A percentile compares a stretch with the other conserved stretches of the same genome.
Evolutionary conservation across 768 basidiomycete species (phyloP).

Genomic region (Tulasnella sp.): DNA sequence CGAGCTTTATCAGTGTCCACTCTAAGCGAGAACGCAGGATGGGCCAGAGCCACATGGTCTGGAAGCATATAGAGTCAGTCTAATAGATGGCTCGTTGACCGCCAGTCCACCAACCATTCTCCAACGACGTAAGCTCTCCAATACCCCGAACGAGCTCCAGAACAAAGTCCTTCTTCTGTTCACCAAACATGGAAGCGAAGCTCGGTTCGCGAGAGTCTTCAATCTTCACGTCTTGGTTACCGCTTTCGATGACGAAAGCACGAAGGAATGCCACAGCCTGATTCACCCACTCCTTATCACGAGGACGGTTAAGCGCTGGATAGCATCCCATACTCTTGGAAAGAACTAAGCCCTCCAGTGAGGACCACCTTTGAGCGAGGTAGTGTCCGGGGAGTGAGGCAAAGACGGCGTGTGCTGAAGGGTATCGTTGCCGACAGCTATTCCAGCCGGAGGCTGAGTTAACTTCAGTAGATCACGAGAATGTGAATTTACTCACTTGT

Average conservation of each 20-base stretch:
- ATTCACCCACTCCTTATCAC: constrained; percentile 71
- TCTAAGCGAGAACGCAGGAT: constrained; percentile 51
- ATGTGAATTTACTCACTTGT: constrained; percentile 49
- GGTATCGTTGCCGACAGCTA: constrained; percentile 57
- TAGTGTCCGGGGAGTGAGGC: constrained; percentile 79
- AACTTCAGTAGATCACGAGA: not conserved
- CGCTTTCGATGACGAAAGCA: constrained; percentile 47
- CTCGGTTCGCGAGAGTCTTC: constrained; percentile 13
- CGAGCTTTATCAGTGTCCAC: constrained; percentile 35
- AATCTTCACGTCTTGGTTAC: constrained; percentile 47
- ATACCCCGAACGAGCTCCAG: constrained; percentile 18
- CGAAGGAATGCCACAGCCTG: constrained; percentile 66
- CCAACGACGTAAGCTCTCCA: constrained; percentile 15
- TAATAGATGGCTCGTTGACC: not conserved
- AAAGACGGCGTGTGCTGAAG: constrained; percentile 56
- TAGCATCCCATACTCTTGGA: constrained; percentile 63
- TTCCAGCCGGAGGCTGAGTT: not conserved
- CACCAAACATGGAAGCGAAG: constrained; percentile 4
- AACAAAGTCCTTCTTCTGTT: constrained; percentile 15
- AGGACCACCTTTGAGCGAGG: constrained; percentile 69
- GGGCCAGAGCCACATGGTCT: constrained; percentile 61
- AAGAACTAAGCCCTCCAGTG: constrained; percentile 68
- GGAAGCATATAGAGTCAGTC: constrained; percentile 12
- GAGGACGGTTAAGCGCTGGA: constrained; percentile 39
- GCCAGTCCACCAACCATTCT: constrained; percentile 21